Base-by-base conservation (phyloP, 352 stramenopile genomes). In the Phytophthora colocasiae region DNA sequence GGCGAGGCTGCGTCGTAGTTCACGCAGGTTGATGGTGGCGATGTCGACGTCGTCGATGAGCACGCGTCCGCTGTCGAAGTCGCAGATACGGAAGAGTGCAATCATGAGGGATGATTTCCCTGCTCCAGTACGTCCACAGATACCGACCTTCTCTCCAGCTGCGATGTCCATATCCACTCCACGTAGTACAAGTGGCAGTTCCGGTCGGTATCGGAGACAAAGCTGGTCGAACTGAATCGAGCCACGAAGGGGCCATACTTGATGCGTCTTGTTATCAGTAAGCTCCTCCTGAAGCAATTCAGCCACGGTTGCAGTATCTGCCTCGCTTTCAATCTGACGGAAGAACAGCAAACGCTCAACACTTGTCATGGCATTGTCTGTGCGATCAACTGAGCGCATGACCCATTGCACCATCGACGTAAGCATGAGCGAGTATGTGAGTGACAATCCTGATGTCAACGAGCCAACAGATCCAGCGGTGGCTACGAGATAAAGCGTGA, bases 31-130 rank as follows among this genome's bases (percentile, higher is more conserved):
- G 11, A 91, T 41, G 12, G 24, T 59, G 34, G 59, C 51, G 48
- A 89, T 91, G 66, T 97, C 86, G 9, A 94, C 71, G 7, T 84
- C 90, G 77, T 98, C 93, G 57, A 98, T 96, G 12, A 85, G 12
- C 59, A 97, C 88, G 17, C 76, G 77, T 14, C 91, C 91, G 32
- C 78, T 60, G 29, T 81, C 81, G n/a, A 77, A 70, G 41, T 79
- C 68, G 50, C 78, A 73, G 55, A 84, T 75, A 15, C 76, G 73
- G 56, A 85, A 81, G 24, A 85, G 60, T 9, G 69, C 63, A 7
- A 76, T 27, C 69, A 85, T 71, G 34, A 83, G 58, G 15, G 72
- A 80, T 32, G 65, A 76, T 48, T 85, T 85, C 15, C 76, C 76
- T 5, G 69, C 63, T 1, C 73, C 73, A 1, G 77, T 85, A 12